A percentile compares a stretch with the other conserved stretches of the same genome.
Evolutionary conservation across 2,329 filamentous ascomycete species (phyloP).

Genomic region (Aspergillus arachidicola): DNA sequence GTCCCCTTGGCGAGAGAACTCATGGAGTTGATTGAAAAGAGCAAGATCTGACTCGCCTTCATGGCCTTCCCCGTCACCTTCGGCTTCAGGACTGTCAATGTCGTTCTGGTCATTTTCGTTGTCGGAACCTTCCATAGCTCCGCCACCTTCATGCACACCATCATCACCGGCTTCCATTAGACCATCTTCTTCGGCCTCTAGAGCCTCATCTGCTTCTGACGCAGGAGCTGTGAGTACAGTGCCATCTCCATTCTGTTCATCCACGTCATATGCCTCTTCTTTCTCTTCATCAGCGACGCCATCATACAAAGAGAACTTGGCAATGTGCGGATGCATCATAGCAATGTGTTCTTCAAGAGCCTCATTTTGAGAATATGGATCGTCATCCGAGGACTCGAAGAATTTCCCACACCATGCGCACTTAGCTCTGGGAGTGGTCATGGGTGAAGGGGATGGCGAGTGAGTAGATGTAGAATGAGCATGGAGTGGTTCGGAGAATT

Average conservation of each 20-base stretch:
- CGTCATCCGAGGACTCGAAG: slow-evolving; percentile 31
- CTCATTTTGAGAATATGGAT: slow-evolving; percentile 28
- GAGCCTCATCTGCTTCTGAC: slow-evolving; percentile 16
- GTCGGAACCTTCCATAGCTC: slow-evolving; percentile 20
- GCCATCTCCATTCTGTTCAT: slow-evolving; percentile 21
- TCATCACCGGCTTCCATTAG: slow-evolving; percentile 22
- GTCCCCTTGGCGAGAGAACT: slow-evolving; percentile 25
- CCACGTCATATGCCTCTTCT: slow-evolving; percentile 21
- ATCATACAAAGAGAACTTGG: slow-evolving; percentile 29
- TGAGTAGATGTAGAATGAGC: slow-evolving; percentile 38
- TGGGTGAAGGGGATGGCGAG: slow-evolving; percentile 37
- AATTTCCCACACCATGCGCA: slow-evolving; percentile 42
- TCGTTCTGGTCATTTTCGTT: slow-evolving; percentile 22
- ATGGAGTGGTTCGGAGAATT: slow-evolving; percentile 42
- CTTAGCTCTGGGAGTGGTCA: slow-evolving; percentile 27
- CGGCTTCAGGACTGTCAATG: slow-evolving; percentile 17
- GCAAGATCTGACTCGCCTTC: slow-evolving; percentile 26
- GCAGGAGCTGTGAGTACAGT: slow-evolving; percentile 12
- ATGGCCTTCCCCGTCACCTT: slow-evolving; percentile 23
- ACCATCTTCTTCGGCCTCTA: slow-evolving; percentile 20
- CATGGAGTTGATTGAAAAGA: slow-evolving; percentile 26
- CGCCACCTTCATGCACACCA: slow-evolving; percentile 17
- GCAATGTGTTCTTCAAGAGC: slow-evolving; percentile 37
- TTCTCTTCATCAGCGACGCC: slow-evolving; percentile 26
- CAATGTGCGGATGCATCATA: slow-evolving; percentile 36